phyloP scores from a whole-genome alignment of 768 basidiomycete genomes.

The Ramaria sp. region DNA sequence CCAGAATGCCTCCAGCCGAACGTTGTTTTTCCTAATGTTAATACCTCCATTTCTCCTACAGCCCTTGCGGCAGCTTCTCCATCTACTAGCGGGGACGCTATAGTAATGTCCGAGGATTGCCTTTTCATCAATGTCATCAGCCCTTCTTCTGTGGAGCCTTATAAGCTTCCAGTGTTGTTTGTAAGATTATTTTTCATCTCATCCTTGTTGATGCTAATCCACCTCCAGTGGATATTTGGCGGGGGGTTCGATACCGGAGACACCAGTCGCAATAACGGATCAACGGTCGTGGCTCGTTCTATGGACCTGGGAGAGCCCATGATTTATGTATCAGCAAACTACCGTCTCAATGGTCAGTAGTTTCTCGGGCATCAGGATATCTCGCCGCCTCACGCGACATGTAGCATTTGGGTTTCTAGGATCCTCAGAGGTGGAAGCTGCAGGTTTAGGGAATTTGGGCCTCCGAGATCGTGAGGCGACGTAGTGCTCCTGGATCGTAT shows the following conservation, averaged over 20 bases:
- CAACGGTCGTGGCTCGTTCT: conserved; percentile 22
- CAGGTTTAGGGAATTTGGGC: conserved; percentile 12
- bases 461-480: conserved; percentile 12
- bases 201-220: conserved; percentile 4
- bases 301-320: conserved; percentile 23
- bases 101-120: conserved; percentile 16
- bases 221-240: conserved; percentile 26
- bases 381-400: background rate
- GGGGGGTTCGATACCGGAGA: conserved; percentile 26
- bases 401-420: conserved; percentile 12
- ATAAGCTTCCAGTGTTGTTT: conserved; percentile 41
- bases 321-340: conserved; percentile 31
- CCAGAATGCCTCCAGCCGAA: conserved; percentile 31
- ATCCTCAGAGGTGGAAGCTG: conserved; percentile 6
- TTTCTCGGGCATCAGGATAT: background rate
- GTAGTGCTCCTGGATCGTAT: background rate
- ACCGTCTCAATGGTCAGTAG: conserved; percentile 25
- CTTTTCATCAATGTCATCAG: conserved; percentile 43
- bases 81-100: background rate
- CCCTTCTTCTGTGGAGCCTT: conserved; percentile 29
- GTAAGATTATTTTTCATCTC: conserved; percentile 22
- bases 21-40: conserved; percentile 9
- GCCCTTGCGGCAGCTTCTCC: background rate
- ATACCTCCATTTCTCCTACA: conserved; percentile 8
- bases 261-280: conserved; percentile 13